Percentiles rank a stretch among this genome's conserved stretches.
Conservation (phyloP, 495 filamentous ascomycete species). For the Extremus antarcticus region DNA sequence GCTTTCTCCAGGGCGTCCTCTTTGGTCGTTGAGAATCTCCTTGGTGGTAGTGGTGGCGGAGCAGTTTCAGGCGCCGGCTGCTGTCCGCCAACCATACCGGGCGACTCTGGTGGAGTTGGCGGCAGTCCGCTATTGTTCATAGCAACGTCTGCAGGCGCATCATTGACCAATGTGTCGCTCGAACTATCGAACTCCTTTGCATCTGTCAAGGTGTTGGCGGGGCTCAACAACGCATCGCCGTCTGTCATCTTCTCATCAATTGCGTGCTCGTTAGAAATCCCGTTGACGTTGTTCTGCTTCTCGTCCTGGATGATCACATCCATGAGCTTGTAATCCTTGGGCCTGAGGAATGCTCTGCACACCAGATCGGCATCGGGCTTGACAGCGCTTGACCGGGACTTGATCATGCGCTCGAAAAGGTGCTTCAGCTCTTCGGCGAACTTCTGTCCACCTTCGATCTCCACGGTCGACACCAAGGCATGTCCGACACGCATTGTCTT, state of each 20-base stretch:
- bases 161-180: conserved; percentile 9
- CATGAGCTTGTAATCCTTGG: conserved; percentile 8
- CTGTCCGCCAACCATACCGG: background rate
- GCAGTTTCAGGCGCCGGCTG: background rate
- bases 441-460: conserved; percentile 48
- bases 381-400: conserved; percentile 40
- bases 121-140: conserved; percentile 5
- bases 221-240: background rate
- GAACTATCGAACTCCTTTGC: conserved; percentile 5
- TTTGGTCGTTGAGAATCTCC: conserved; percentile 3
- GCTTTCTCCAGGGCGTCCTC: conserved; percentile 8
- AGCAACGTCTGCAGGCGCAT: conserved; percentile 1
- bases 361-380: conserved; percentile 55
- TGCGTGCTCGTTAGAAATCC: background rate
- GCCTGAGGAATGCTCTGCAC: conserved; percentile 12
- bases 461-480: conserved; percentile 44
- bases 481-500: conserved; percentile 55
- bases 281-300: background rate
- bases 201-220: background rate
- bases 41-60: conserved; percentile 14
- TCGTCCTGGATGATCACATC: background rate
- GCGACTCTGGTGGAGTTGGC: conserved; percentile 5
- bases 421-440: conserved; percentile 57
- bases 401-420: conserved; percentile 65
- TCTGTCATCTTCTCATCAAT: conserved; percentile 3